These are phyloP conservation scores for Solanum aculeatissimum DNA, from an alignment of 305 asterid species.

Conservation along the genomic window DNA sequence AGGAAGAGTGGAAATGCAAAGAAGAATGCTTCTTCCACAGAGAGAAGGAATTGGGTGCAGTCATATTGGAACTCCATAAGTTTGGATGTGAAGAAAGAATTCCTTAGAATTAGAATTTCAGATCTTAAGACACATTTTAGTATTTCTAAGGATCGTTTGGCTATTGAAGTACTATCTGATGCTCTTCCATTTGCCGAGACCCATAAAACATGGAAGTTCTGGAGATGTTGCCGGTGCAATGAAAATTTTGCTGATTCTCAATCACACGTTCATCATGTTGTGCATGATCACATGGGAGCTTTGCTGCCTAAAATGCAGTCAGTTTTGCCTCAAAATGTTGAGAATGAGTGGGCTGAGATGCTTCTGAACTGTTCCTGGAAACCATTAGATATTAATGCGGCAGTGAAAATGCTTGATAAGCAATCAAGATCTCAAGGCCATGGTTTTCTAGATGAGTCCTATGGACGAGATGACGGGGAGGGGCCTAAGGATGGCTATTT, in stretches of 20 bases:
- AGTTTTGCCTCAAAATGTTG: slow-evolving; percentile 57
- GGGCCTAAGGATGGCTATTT: slow-evolving; percentile 48
- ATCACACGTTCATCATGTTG: slow-evolving; percentile 50
- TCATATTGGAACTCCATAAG: slow-evolving; percentile 70
- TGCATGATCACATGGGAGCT: slow-evolving; percentile 63
- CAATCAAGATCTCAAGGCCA: slow-evolving; percentile 29
- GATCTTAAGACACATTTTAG: slow-evolving; percentile 63
- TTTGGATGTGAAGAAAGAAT: slow-evolving; percentile 51
- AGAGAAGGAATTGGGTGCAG: slow-evolving; percentile 64
- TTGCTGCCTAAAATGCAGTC: slow-evolving; percentile 66
- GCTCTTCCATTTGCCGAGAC: slow-evolving; percentile 56
- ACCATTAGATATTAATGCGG: slow-evolving; percentile 58
- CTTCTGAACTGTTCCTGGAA: slow-evolving; percentile 75
- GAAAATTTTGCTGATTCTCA: slow-evolving; percentile 46
- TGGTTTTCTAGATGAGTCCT: slow-evolving; percentile 37
- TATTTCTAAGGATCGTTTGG: slow-evolving; percentile 41
- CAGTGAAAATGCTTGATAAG: slow-evolving; percentile 38
- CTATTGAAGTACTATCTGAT: slow-evolving; percentile 45
- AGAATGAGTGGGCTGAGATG: slow-evolving; percentile 79
- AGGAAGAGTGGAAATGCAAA: slow-evolving; percentile 49
- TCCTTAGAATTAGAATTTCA: slow-evolving; percentile 40
- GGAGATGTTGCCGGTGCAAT: slow-evolving; percentile 69
- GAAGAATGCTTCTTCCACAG: slow-evolving; percentile 53
- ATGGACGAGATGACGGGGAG: slow-evolving; percentile 26
- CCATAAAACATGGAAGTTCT: slow-evolving; percentile 60